phyloP scores from a whole-genome alignment of 2,329 filamentous ascomycete genomes.

The Xylariaceae sp. region DNA sequence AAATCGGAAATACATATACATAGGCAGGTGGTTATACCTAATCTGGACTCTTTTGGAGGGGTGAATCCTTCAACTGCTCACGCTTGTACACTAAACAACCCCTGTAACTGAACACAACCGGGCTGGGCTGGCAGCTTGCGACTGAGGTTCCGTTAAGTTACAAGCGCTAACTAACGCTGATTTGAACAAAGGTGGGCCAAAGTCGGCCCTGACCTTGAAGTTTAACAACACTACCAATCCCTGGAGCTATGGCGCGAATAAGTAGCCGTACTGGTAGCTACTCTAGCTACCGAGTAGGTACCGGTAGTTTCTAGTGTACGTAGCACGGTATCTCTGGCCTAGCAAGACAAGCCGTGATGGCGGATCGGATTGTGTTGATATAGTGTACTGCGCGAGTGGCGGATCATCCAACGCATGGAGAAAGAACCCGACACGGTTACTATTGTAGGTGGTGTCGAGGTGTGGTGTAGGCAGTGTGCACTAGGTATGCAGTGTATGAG shows the following conservation, averaged over 20 bases:
- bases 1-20: constrained; percentile 45
- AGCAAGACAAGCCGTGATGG: constrained; percentile 28
- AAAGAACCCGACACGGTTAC: constrained; percentile 7
- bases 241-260: constrained; percentile 28
- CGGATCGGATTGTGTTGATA: constrained; percentile 27
- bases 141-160: constrained; percentile 31
- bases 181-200: constrained; percentile 30
- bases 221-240: constrained; percentile 22
- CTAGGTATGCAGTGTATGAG: not conserved
- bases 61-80: constrained; percentile 33
- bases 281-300: no score
- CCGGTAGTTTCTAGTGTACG: not conserved
- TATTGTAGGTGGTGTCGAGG: no score
- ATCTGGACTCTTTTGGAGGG: constrained; percentile 37
- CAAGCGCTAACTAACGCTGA: constrained; percentile 33
- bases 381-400: constrained; percentile 15
- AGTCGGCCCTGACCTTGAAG: constrained; percentile 18
- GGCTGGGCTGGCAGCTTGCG: constrained; percentile 32
- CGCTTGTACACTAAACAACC: constrained; percentile 25
- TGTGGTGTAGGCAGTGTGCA: not conserved
- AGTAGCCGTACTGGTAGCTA: constrained; percentile 22
- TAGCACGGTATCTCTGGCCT: constrained; percentile 9
- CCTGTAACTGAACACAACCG: constrained; percentile 36
- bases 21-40: not conserved
- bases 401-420: constrained; percentile 9